Base-by-base conservation (phyloP, 805 yeast species). In the Lachancea nothofagi region DNA sequence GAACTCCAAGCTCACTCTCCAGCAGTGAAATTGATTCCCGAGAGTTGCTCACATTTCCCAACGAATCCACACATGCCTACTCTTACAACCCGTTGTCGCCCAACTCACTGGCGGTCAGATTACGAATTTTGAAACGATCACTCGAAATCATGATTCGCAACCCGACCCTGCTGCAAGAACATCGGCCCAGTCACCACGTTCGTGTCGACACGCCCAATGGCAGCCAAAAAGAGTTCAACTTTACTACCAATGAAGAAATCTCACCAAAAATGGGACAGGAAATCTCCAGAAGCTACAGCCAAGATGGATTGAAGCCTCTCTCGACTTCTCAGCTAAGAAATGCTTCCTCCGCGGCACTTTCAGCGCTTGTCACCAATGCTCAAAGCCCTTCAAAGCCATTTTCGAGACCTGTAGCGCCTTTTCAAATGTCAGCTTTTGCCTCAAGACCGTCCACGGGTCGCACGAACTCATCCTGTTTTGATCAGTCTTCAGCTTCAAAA, bases 61-160 rank as follows among this genome's bases (percentile, higher is more conserved):
- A 78, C 19, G 88, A 83, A 49, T 83, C 93, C 9, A 76, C 93
- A 1, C 89, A 83, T 56, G 83, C 94, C 2, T 86, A 83, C 55
- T 84, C 95, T 0, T 86, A 86, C 57, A 86, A 93, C 2, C 84
- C 83, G 39, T 64, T 85, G 41, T 80, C 90, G 1, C 93, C 89
- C 7, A 83, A 83, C 55, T 81, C 94, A 1, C 61, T 86, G 41
- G 85, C 93, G 0, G 73, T 84, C 34, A 67, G 95, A 41, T 62
- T 86, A 44, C 79, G 79, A 40, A 88, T 84, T 12, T 65, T 86
- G 50, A 83, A 80, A 54, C 65, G 93, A 48, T 82, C 94, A 5
- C 61, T 86, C 38, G 87, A 85, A 56, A 81, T 85, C 29, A 63
- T 86, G 28, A 66, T 80, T 37, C 82, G 79, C 27, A 65, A 83